Percentiles rank a stretch among this genome's conserved stretches.
phyloP scores from a whole-genome alignment of 192 early-diverging fungal genomes.

The Mortierella alpina region DNA sequence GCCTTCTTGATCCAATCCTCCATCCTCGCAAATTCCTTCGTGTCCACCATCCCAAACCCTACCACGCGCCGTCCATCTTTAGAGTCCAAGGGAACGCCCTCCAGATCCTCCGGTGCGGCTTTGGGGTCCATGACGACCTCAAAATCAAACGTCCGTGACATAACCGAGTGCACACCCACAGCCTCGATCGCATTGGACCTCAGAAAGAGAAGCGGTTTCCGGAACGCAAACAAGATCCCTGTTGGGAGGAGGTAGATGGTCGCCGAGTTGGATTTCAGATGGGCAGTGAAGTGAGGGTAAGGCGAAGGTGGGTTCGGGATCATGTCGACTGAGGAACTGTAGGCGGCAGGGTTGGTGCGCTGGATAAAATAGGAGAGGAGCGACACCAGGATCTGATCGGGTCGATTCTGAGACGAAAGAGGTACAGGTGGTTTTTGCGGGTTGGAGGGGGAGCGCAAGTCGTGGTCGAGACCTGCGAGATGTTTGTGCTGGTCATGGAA shows the following conservation, averaged over 20 bases:
- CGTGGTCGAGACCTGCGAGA: constrained; percentile 19
- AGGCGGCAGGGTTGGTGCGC: background rate
- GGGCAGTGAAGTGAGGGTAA: constrained; percentile 34
- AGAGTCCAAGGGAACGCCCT: constrained; percentile 20
- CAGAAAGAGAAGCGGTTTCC: constrained; percentile 43
- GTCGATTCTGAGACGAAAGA: constrained; percentile 19
- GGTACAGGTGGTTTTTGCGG: constrained; percentile 5
- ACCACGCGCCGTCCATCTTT: constrained; percentile 20
- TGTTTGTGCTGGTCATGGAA: constrained; percentile 6
- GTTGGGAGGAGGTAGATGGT: constrained; percentile 46
- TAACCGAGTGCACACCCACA: constrained; percentile 30
- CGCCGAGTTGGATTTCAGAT: constrained; percentile 47
- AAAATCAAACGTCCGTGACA: constrained; percentile 48
- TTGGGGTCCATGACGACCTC: constrained; percentile 33
- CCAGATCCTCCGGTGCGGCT: constrained; percentile 25
- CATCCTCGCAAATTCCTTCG: constrained; percentile 41
- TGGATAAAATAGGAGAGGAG: constrained; percentile 21
- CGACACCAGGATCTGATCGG: constrained; percentile 29
- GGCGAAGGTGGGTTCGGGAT: constrained; percentile 16
- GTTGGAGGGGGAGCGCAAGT: constrained; percentile 1
- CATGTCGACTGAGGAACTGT: background rate
- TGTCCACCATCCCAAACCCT: constrained; percentile 48
- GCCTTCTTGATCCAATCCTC: constrained; percentile 51
- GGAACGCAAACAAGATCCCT: constrained; percentile 44
- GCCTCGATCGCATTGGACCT: constrained; percentile 22